Percentiles rank a stretch among this genome's conserved stretches.
phyloP scores from a whole-genome alignment of 805 yeast species.

The Cyberlindnera suaveolens region DNA sequence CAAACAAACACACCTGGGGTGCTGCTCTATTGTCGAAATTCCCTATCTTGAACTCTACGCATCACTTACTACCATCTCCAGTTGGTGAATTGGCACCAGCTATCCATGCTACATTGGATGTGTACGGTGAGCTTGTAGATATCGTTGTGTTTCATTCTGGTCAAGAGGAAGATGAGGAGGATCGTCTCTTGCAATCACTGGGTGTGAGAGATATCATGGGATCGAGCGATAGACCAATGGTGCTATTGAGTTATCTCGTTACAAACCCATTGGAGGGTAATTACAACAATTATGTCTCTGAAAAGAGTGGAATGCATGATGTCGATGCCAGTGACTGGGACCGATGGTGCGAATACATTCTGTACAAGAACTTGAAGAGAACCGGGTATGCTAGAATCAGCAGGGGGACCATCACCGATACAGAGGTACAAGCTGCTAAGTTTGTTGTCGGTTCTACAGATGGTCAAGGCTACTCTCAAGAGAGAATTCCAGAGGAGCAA shows the following conservation, averaged over 20 bases:
- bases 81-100: slow-evolving; percentile 99
- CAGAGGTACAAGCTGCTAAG: slow-evolving; percentile 93
- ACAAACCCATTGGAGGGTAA: slow-evolving; percentile 85
- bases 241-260: slow-evolving; percentile 84
- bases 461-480: slow-evolving; percentile 43
- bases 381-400: slow-evolving; percentile 92
- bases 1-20: slow-evolving; percentile 98
- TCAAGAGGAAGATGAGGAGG: slow-evolving; percentile 95
- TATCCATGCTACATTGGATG: slow-evolving; percentile 89
- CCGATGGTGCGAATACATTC: slow-evolving; percentile 96
- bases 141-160: slow-evolving; percentile 97
- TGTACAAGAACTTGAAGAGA: slow-evolving; percentile 80
- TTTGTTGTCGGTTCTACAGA: slow-evolving; percentile 37
- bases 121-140: slow-evolving; percentile 82
- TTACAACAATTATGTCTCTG: slow-evolving; percentile 86
- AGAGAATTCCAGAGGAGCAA: slow-evolving; percentile 46
- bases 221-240: slow-evolving; percentile 71
- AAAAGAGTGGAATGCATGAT: slow-evolving; percentile 80
- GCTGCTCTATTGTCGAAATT: slow-evolving; percentile 86
- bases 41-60: slow-evolving; percentile 87
- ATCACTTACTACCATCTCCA: slow-evolving; percentile 90
- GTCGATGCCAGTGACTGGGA: slow-evolving; percentile 93
- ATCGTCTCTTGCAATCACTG: slow-evolving; percentile 78
- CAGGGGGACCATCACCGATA: slow-evolving; percentile 91
- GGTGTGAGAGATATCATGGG: slow-evolving; percentile 79